These are phyloP conservation scores for Neofusicoccum ribis DNA, from an alignment of 2,329 filamentous ascomycete species.

Conservation along the genomic window DNA sequence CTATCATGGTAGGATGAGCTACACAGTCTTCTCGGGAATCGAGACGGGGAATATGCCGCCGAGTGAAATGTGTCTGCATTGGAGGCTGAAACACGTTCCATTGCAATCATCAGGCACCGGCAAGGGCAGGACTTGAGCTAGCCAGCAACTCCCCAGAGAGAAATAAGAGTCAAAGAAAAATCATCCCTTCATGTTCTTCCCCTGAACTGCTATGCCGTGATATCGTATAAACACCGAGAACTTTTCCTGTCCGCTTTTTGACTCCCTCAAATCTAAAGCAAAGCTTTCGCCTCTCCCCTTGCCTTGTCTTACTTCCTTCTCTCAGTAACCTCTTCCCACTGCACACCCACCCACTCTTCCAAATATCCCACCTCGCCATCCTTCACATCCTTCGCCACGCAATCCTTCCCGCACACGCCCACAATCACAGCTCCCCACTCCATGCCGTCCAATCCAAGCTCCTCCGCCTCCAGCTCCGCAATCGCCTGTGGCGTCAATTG, in stretches of 20 bases:
- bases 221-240: neutral
- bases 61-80: too few species aligned
- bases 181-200: neutral
- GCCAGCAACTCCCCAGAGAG: neutral
- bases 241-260: neutral
- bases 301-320: slow-evolving; percentile 18
- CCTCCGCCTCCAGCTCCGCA: slow-evolving; percentile 76
- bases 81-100: neutral
- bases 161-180: neutral
- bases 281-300: neutral
- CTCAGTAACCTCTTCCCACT: slow-evolving; percentile 78
- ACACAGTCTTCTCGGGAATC: too few species aligned
- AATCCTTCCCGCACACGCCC: slow-evolving; percentile 80
- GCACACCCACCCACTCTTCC: slow-evolving; percentile 97
- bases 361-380: slow-evolving; percentile 72
- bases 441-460: slow-evolving; percentile 75
- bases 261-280: neutral
- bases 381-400: slow-evolving; percentile 59
- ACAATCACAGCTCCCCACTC: slow-evolving; percentile 95
- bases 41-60: too few species aligned
- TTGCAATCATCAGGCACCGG: neutral
- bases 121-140: neutral
- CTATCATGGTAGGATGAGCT: too few species aligned
- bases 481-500: slow-evolving; percentile 93
- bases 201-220: neutral